These are phyloP conservation scores for Kalmanozyma brasiliensis DNA, from an alignment of 1,284 basidiomycete genomes.

Conservation along the genomic window DNA sequence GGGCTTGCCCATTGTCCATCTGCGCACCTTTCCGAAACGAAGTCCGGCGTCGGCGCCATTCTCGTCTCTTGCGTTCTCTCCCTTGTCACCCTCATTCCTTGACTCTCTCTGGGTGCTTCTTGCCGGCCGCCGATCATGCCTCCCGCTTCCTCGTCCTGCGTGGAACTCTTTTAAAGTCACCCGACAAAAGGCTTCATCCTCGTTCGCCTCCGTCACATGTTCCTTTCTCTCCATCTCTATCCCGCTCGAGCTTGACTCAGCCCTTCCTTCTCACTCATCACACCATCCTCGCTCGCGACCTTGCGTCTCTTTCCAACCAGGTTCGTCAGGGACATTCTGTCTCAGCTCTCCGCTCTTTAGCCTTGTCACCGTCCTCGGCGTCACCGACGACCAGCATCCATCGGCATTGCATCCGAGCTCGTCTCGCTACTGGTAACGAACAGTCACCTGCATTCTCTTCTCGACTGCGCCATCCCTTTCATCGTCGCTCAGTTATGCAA, in stretches of 20 bases:
- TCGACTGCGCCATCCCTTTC: no score
- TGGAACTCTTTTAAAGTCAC: slow-evolving; percentile 12
- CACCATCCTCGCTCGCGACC: no score
- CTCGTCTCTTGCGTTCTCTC: neutral
- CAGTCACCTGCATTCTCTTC: no score
- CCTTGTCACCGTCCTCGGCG: no score
- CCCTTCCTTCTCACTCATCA: neutral
- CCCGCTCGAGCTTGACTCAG: neutral
- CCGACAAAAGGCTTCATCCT: neutral
- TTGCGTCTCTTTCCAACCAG: no score
- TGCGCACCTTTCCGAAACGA: neutral
- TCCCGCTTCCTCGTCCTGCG: neutral
- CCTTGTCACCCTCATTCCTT: neutral
- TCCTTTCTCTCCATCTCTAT: slow-evolving; percentile 4
- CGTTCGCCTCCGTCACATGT: neutral
- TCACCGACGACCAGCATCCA: no score
- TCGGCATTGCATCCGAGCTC: neutral
- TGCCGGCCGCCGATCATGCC: neutral
- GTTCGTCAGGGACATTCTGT: neutral
- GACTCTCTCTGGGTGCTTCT: neutral
- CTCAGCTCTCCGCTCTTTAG: no score
- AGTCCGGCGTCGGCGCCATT: neutral
- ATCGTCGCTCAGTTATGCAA: slow-evolving; percentile 25
- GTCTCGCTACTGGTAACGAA: no score
- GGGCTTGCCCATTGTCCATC: no score